These are phyloP conservation scores for Penicillium frequentans DNA, from an alignment of 2,329 filamentous ascomycete genomes.

Conservation along the genomic window DNA sequence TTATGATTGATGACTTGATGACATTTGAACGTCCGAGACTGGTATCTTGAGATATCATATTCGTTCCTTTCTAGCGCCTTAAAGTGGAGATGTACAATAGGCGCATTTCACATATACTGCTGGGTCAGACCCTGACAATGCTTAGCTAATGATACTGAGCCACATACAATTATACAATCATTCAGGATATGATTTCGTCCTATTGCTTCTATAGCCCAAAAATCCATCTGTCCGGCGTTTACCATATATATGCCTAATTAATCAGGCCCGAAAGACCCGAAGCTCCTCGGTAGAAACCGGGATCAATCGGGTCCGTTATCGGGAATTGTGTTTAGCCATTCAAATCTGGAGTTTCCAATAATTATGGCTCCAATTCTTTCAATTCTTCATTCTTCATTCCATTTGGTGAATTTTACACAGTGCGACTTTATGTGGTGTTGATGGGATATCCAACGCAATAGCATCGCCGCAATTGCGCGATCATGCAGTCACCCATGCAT, in stretches of 20 bases:
- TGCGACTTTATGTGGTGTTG: background rate
- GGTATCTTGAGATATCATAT: background rate
- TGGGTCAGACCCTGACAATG: background rate
- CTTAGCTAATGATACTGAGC: background rate
- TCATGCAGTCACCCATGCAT: slow-evolving; percentile 5
- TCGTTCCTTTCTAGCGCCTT: background rate
- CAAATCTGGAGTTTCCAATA: background rate
- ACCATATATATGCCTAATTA: background rate
- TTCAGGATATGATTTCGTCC: no score
- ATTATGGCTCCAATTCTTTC: background rate
- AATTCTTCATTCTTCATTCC: background rate
- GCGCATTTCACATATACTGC: background rate
- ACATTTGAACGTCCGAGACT: slow-evolving; percentile 3
- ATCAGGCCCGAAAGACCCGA: background rate
- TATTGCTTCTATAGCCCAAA: background rate
- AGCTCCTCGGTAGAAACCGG: slow-evolving; percentile 23
- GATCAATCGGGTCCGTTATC: slow-evolving; percentile 5
- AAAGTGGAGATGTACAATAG: background rate
- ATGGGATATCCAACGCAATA: background rate
- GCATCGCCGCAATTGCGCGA: background rate
- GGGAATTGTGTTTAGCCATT: slow-evolving; percentile 9
- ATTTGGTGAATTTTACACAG: background rate
- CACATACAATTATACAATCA: background rate
- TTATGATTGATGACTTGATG: slow-evolving; percentile 22
- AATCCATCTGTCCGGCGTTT: background rate